A percentile compares a stretch with the other conserved stretches of the same genome.
Evolutionary conservation across 2,329 filamentous ascomycete genomes (phyloP).

Genomic region (Blastomyces parvus): DNA sequence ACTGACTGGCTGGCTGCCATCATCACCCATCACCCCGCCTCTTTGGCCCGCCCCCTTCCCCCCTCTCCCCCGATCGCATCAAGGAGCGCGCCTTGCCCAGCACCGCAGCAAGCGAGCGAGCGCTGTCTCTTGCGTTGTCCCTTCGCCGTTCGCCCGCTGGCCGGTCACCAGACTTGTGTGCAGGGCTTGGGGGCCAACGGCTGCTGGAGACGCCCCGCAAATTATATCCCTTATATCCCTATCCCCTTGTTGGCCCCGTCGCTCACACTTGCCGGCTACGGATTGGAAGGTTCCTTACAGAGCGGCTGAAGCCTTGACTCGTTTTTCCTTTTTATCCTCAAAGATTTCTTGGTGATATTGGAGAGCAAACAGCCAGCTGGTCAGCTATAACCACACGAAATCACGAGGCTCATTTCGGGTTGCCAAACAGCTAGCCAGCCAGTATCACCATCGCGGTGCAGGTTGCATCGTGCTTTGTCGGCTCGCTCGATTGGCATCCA

Average conservation of each 20-base stretch:
- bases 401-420: neutral
- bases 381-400: neutral
- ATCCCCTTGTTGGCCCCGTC: too few species aligned
- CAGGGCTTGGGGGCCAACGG: neutral
- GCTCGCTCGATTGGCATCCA: neutral
- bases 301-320: neutral
- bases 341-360: too few species aligned
- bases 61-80: neutral
- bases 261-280: neutral
- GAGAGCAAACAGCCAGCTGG: neutral
- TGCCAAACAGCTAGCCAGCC: neutral
- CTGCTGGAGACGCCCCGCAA: neutral
- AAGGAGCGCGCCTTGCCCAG: neutral
- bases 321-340: too few species aligned
- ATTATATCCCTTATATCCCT: neutral
- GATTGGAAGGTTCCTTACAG: conserved; percentile 1
- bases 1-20: conserved; percentile 1
- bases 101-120: too few species aligned
- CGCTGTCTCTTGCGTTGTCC: conserved; percentile 12
- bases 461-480: neutral
- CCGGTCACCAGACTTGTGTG: conserved; percentile 12
- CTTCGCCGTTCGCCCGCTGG: conserved; percentile 9
- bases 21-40: neutral
- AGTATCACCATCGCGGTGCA: neutral
- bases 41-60: neutral